These are phyloP conservation scores for Geoglossum cookeanum DNA, from an alignment of 2,329 filamentous ascomycete species.

Conservation along the genomic window DNA sequence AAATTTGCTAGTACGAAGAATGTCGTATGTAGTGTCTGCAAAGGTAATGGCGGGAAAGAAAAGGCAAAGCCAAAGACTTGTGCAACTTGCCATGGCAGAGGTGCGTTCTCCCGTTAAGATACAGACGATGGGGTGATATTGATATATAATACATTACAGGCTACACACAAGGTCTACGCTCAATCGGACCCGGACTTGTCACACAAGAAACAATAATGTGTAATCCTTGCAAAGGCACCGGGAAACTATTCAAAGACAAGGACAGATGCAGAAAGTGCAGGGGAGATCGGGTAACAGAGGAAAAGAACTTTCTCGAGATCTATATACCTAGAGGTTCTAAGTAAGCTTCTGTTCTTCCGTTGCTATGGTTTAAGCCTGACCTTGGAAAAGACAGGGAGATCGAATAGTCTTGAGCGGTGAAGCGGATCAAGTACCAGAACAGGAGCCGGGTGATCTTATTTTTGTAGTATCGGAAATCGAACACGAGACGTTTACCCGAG, in stretches of 20 bases:
- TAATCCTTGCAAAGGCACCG: conserved; percentile 67
- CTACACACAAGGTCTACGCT: conserved; percentile 55
- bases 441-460: conserved; percentile 80
- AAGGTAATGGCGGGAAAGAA: conserved; percentile 77
- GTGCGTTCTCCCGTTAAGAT: conserved; percentile 18
- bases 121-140: neutral
- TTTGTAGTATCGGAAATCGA: conserved; percentile 70
- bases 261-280: conserved; percentile 99
- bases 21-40: conserved; percentile 70
- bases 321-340: conserved; percentile 80
- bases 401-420: conserved; percentile 81
- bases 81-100: conserved; percentile 65
- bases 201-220: conserved; percentile 65
- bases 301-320: conserved; percentile 87
- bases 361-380: neutral
- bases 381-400: conserved; percentile 46
- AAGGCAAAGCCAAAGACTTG: conserved; percentile 73
- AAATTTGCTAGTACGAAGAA: conserved; percentile 94
- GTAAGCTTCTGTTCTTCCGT: conserved; percentile 18
- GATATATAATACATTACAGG: conserved; percentile 23
- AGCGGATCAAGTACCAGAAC: conserved; percentile 78
- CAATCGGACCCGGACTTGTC: conserved; percentile 72
- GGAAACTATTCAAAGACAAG: conserved; percentile 80
- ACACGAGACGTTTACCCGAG: conserved; percentile 65
- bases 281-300: conserved; percentile 66